Percentiles rank a stretch among this genome's conserved stretches.
Evolutionary conservation across 805 yeast genomes (phyloP).

Genomic region (Blastobotrys americana): DNA sequence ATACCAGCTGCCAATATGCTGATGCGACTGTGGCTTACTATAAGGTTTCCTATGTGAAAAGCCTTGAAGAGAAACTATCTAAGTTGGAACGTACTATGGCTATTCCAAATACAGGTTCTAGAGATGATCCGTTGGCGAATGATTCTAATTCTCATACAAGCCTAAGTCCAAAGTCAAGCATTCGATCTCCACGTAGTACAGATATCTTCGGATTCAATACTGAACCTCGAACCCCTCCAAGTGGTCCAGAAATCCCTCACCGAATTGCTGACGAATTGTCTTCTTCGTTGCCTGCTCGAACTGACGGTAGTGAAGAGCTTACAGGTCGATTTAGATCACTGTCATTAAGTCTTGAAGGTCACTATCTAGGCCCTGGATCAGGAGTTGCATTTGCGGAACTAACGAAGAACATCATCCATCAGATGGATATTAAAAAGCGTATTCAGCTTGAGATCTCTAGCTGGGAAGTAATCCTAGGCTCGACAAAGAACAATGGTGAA

Average conservation of each 20-base stretch:
- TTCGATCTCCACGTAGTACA: background rate
- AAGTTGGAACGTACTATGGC: background rate
- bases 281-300: background rate
- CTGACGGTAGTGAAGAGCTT: constrained; percentile 5
- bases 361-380: constrained; percentile 20
- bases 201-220: background rate
- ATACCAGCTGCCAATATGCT: constrained; percentile 10
- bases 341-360: constrained; percentile 19
- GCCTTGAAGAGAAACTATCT: constrained; percentile 7
- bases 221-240: background rate
- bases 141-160: constrained; percentile 2
- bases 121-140: too few species aligned
- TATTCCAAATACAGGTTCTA: too few species aligned
- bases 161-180: background rate
- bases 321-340: constrained; percentile 16
- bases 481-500: background rate
- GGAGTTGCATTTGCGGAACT: constrained; percentile 21
- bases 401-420: constrained; percentile 16
- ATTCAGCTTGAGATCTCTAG: constrained; percentile 9
- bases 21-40: constrained; percentile 13
- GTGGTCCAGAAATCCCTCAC: background rate
- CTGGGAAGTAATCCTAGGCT: constrained; percentile 10
- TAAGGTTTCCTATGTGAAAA: constrained; percentile 12
- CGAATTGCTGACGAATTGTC: background rate
- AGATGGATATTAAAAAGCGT: constrained; percentile 13